Evolutionary conservation across 805 yeast genomes (phyloP).

Genomic region (Ogataea dorogensis): DNA sequence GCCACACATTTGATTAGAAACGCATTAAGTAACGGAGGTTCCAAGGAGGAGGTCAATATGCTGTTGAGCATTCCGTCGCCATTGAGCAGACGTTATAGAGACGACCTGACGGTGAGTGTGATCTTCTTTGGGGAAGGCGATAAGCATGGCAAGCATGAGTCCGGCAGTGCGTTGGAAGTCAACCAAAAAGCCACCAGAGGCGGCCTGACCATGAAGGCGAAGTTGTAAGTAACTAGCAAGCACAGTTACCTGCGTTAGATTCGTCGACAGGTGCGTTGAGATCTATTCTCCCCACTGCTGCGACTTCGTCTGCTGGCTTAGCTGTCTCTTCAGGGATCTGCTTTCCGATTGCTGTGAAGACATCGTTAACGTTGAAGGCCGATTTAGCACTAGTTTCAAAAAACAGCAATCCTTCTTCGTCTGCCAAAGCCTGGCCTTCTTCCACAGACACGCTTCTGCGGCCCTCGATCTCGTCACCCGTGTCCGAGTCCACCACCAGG

Average conservation of each 20-base stretch:
- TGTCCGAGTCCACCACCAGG: slow-evolving; percentile 53
- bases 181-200: slow-evolving; percentile 59
- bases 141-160: slow-evolving; percentile 38
- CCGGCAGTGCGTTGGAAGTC: slow-evolving; percentile 51
- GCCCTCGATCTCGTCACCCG: slow-evolving; percentile 47
- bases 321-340: slow-evolving; percentile 59
- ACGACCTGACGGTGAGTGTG: slow-evolving; percentile 94
- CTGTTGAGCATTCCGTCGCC: slow-evolving; percentile 90
- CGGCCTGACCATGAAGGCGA: slow-evolving; percentile 35
- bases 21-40: slow-evolving; percentile 85
- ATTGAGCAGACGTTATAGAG: slow-evolving; percentile 86
- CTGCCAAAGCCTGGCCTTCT: slow-evolving; percentile 85
- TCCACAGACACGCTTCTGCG: slow-evolving; percentile 77
- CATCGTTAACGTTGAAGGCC: slow-evolving; percentile 84
- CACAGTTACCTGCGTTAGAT: slow-evolving; percentile 30
- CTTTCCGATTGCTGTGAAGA: slow-evolving; percentile 84
- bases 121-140: slow-evolving; percentile 75
- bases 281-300: slow-evolving; percentile 33
- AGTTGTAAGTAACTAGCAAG: slow-evolving; percentile 28
- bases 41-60: slow-evolving; percentile 83
- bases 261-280: slow-evolving; percentile 35
- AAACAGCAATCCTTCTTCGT: slow-evolving; percentile 85
- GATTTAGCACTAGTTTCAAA: slow-evolving; percentile 96
- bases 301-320: slow-evolving; percentile 18
- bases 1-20: slow-evolving; percentile 92